Evolutionary conservation across 305 asterid species (phyloP).

Genomic region (Solanum hybrid): DNA sequence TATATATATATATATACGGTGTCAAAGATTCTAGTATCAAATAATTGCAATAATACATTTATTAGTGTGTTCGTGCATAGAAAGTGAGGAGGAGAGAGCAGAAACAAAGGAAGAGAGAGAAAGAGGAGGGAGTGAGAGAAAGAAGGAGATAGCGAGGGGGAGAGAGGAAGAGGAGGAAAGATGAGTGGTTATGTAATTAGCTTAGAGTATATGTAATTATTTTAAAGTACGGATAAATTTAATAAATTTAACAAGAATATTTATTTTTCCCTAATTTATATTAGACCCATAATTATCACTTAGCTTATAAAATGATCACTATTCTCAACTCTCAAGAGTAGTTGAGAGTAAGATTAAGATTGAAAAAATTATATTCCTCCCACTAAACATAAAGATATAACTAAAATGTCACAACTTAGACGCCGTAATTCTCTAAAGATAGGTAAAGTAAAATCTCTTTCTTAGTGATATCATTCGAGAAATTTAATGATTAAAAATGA

Average conservation of each 20-base stretch:
- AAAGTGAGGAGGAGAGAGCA: too few species aligned
- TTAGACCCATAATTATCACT: not conserved
- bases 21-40: too few species aligned
- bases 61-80: too few species aligned
- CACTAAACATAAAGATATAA: not conserved
- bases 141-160: not conserved
- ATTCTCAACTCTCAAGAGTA: not conserved
- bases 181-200: not conserved
- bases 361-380: not conserved
- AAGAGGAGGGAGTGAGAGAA: not conserved
- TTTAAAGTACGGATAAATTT: too few species aligned
- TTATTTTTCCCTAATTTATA: not conserved
- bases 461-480: not conserved
- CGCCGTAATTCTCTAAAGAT: not conserved
- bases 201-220: too few species aligned
- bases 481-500: not conserved
- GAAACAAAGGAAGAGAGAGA: too few species aligned
- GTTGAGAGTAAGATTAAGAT: not conserved
- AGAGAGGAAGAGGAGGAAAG: too few species aligned
- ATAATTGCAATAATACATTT: too few species aligned
- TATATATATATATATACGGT: too few species aligned
- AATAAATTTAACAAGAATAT: too few species aligned
- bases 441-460: not conserved
- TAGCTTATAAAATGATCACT: not conserved
- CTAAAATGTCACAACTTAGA: not conserved